Evolutionary conservation across 805 yeast genomes (phyloP), one percentile per base, ranked within the genome.

Genomic region (Wickerhamomyces xylosicus): DNA sequence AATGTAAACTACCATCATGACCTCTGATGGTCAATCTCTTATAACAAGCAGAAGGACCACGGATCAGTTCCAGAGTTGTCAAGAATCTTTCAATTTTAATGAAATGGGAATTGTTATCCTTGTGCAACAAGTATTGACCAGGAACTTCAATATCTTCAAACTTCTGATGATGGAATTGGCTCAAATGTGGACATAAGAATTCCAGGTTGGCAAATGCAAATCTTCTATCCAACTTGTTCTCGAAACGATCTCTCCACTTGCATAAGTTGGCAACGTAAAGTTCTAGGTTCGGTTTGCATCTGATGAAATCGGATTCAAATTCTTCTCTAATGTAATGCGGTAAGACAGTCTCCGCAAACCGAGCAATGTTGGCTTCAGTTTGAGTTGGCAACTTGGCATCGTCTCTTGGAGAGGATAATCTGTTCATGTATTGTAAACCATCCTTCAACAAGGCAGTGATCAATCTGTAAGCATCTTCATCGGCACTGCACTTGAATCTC

Each of bases 71-170:
- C 39, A 92, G 75, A 0, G 85, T 77, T 2, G 97, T 94, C 58
- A 92, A 63, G 62, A 92, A 94, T 41, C 98, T 69, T 46, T 87
- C 97, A 52, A 92, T 85, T 68, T 92, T 92, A 37, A 86, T 73
- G 57, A 92, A 94, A 58, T 90, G 95, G n/a, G 74, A 60, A 56
- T 85, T 90, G 58, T 72, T 86, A 52, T 90, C 97, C 56, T 80
- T 83, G 57, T 85, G 84, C 63, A 86, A 67, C 54, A 89, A 64
- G 54, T 92, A 92, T 56, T 92, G 99, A 2, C 99, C 98, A 0
- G 98, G 98, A 42, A 92, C 79, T 58, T 92, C 98, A 42, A 92
- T 85, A 37, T 92, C 98, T 58, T 92, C 99, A 56, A 92, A 92
- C 61, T 87, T 90, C 58, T 92, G 97, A 58, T 92, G 95, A 61